Percentiles rank a stretch among this genome's conserved stretches.
These are phyloP conservation scores for Rutstroemia sp. DNA, from an alignment of 2,329 filamentous ascomycete genomes.

Conservation along the genomic window DNA sequence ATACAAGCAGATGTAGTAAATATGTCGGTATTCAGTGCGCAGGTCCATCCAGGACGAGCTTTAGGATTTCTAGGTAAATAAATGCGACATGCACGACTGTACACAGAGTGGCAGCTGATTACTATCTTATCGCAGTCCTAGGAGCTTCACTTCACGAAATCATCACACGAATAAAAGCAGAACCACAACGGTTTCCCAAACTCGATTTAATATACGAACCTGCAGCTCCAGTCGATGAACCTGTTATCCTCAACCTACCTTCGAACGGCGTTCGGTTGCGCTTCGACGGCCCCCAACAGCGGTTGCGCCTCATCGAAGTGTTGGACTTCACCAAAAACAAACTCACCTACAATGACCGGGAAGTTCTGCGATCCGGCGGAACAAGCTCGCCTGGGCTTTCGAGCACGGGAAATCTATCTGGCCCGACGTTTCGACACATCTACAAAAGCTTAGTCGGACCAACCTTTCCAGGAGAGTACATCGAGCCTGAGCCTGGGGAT, in stretches of 20 bases:
- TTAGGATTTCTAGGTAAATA: constrained; percentile 30
- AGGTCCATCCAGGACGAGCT: constrained; percentile 63
- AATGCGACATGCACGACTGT: constrained; percentile 23
- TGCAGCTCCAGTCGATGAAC: constrained; percentile 64
- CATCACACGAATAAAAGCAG: constrained; percentile 78
- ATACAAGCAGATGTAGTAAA: constrained; percentile 17
- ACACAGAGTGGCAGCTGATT: constrained; percentile 5
- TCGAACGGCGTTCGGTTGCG: constrained; percentile 82
- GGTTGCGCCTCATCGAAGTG: constrained; percentile 84
- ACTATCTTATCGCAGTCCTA: constrained; percentile 50
- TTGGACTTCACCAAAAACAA: constrained; percentile 80
- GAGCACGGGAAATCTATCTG: constrained; percentile 34
- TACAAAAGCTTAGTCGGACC: constrained; percentile 92
- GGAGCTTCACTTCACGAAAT: constrained; percentile 89
- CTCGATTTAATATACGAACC: constrained; percentile 78
- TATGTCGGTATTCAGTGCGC: constrained; percentile 47
- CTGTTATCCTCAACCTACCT: constrained; percentile 69
- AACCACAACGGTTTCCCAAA: constrained; percentile 73
- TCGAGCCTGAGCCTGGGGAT: constrained; percentile 50
- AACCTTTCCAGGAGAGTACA: constrained; percentile 88
- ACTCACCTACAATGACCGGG: constrained; percentile 74
- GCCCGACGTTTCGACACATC: constrained; percentile 79
- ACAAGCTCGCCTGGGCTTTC: constrained; percentile 29
- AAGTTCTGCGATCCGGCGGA: constrained; percentile 60
- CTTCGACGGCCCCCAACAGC: constrained; percentile 90